phyloP scores from a whole-genome alignment of 352 stramenopile species.

The Pythium volutum region DNA sequence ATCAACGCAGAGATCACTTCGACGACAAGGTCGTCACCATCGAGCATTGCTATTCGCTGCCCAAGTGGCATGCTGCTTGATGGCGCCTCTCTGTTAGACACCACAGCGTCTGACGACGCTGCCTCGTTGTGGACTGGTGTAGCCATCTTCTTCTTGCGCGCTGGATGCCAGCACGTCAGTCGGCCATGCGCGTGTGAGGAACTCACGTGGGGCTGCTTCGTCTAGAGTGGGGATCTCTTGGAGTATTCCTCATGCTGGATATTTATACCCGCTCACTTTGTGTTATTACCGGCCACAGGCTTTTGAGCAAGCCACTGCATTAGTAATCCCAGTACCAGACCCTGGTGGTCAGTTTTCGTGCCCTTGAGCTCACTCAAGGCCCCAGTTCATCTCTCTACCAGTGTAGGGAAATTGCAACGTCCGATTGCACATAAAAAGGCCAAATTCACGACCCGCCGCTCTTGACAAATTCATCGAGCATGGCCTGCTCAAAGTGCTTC shows the following conservation, averaged over 20 bases:
- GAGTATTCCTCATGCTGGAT: too few relatives aligned
- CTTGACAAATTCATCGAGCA: constrained; percentile 41
- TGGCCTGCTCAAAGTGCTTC: constrained; percentile 44
- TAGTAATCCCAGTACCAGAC: too few relatives aligned
- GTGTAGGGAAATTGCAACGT: too few relatives aligned
- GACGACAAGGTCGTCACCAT: constrained; percentile 29
- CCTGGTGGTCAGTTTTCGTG: too few relatives aligned
- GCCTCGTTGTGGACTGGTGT: neutral
- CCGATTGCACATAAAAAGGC: constrained; percentile 7
- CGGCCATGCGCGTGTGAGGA: too few relatives aligned
- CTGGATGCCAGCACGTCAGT: neutral
- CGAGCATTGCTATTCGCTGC: constrained; percentile 4
- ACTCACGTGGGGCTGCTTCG: too few relatives aligned
- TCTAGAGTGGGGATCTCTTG: too few relatives aligned
- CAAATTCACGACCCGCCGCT: constrained; percentile 4
- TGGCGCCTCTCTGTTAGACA: neutral
- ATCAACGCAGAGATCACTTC: constrained; percentile 26
- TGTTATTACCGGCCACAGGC: too few relatives aligned
- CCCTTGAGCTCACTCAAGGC: too few relatives aligned
- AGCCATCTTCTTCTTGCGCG: neutral
- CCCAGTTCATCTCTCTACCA: too few relatives aligned
- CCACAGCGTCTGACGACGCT: neutral
- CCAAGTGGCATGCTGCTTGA: neutral
- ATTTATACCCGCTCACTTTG: too few relatives aligned
- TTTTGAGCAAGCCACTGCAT: too few relatives aligned